Evolutionary conservation across 1,284 basidiomycete genomes (phyloP).

Genomic region (Lentinula novae-zelandiae): DNA sequence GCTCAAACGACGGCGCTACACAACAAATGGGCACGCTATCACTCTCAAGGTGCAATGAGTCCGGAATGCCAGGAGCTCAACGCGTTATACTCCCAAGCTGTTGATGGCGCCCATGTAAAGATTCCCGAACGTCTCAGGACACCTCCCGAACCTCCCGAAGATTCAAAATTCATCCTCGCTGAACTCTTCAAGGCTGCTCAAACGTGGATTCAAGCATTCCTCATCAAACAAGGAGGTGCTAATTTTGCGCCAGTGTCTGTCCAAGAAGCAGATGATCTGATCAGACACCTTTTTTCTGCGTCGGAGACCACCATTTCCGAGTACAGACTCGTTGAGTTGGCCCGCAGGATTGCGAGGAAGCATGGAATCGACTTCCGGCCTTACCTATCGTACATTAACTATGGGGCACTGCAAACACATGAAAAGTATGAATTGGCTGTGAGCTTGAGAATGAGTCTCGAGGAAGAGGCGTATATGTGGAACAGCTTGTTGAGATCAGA

Average conservation of each 20-base stretch:
- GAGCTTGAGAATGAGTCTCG: constrained; percentile 33
- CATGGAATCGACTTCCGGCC: constrained; percentile 39
- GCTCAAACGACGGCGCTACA: constrained; percentile 54
- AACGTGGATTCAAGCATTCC: constrained; percentile 41
- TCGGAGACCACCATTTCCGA: constrained; percentile 52
- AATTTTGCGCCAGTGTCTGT: constrained; percentile 17
- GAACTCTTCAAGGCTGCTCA: constrained; percentile 43
- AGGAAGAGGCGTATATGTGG: constrained; percentile 49
- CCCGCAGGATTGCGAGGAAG: constrained; percentile 39
- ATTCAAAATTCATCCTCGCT: constrained; percentile 44
- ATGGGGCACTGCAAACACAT: constrained; percentile 45
- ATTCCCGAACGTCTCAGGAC: constrained; percentile 50
- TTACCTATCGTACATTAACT: constrained; percentile 49
- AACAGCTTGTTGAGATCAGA: constrained; percentile 59
- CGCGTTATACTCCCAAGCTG: constrained; percentile 62
- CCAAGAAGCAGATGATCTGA: constrained; percentile 36
- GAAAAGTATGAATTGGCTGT: constrained; percentile 50
- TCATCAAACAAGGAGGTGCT: constrained; percentile 21
- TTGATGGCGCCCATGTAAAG: constrained; percentile 57
- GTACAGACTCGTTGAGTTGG: constrained; percentile 53
- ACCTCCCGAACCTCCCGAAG: constrained; percentile 39
- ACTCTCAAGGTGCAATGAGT: constrained; percentile 54
- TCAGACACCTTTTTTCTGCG: constrained; percentile 42
- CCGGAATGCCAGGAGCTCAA: constrained; percentile 66
- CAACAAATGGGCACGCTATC: constrained; percentile 52